phyloP scores from a whole-genome alignment of 2,329 filamentous ascomycete genomes.

The Fusarium nematophilum region DNA sequence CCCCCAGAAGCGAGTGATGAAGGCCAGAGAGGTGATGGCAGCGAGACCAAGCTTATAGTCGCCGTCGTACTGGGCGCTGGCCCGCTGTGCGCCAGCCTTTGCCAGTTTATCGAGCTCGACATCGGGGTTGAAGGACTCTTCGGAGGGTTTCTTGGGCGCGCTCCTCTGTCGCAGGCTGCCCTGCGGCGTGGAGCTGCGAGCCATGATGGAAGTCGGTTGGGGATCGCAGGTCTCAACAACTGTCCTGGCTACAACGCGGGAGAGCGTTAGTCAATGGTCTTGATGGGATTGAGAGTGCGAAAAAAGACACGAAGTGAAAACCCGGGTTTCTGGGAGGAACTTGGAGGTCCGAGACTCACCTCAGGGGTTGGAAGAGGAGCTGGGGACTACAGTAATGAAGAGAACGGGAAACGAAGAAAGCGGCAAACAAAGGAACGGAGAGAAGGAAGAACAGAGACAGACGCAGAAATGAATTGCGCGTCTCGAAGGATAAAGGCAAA shows the following conservation, averaged over 20 bases:
- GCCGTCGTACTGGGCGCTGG: constrained; percentile 69
- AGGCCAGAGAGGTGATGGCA: constrained; percentile 84
- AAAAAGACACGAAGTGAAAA: constrained; percentile 3
- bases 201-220: constrained; percentile 53
- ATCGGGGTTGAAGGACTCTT: constrained; percentile 54
- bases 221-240: constrained; percentile 3
- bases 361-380: constrained; percentile 34
- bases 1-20: constrained; percentile 93
- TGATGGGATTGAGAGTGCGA: neutral
- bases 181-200: constrained; percentile 63
- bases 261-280: constrained; percentile 29
- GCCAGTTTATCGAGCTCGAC: constrained; percentile 63
- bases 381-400: constrained; percentile 18
- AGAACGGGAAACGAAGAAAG: constrained; percentile 29
- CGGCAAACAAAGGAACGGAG: constrained; percentile 38
- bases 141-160: constrained; percentile 61
- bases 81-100: constrained; percentile 50
- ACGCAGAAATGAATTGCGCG: constrained; percentile 33
- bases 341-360: constrained; percentile 37
- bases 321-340: constrained; percentile 19
- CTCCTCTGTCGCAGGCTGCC: constrained; percentile 71
- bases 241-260: constrained; percentile 17
- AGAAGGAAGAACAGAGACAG: constrained; percentile 33
- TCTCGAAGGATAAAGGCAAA: constrained; percentile 28
- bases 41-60: constrained; percentile 85